These are phyloP conservation scores for Dioszegia aurantiaca DNA, from an alignment of 768 basidiomycete genomes.

Conservation along the genomic window DNA sequence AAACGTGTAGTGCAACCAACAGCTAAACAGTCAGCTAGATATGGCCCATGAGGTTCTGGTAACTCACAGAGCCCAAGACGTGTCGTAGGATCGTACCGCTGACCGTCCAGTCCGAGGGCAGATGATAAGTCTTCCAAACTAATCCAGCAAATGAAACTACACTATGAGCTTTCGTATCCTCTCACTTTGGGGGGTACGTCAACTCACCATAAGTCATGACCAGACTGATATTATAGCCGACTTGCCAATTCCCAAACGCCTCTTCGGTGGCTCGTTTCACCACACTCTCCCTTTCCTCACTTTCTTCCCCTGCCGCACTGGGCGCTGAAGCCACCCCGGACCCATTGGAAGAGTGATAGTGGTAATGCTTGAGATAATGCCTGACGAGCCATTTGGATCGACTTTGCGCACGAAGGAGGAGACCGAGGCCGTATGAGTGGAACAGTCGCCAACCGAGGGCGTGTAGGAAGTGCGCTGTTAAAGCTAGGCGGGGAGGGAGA, in stretches of 20 bases:
- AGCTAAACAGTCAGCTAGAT: conserved; percentile 56
- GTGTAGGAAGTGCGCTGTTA: conserved; percentile 69
- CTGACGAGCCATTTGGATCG: conserved; percentile 82
- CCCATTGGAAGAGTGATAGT: conserved; percentile 58
- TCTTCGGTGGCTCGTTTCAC: conserved; percentile 79
- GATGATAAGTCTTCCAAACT: conserved; percentile 83
- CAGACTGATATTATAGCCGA: conserved; percentile 83
- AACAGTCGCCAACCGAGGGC: conserved; percentile 80
- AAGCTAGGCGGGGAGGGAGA: conserved; percentile 59
- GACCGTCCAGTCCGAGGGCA: conserved; percentile 79
- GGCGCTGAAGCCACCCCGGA: conserved; percentile 12
- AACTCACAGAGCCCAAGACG: conserved; percentile 75
- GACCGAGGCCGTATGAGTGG: conserved; percentile 82
- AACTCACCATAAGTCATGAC: conserved; percentile 87
- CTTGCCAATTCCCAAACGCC: conserved; percentile 94
- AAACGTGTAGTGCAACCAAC: conserved; percentile 80
- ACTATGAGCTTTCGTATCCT: conserved; percentile 7
- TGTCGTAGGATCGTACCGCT: conserved; percentile 84
- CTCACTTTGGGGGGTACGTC: not conserved
- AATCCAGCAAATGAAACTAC: conserved; percentile 79
- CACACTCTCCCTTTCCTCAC: conserved; percentile 58
- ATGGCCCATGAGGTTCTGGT: not conserved
- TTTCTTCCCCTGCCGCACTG: conserved; percentile 10
- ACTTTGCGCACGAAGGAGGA: conserved; percentile 78
- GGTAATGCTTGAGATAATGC: conserved; percentile 92